These are phyloP conservation scores for Penicillium sp. DNA, from an alignment of 2,329 filamentous ascomycete genomes.

Conservation along the genomic window DNA sequence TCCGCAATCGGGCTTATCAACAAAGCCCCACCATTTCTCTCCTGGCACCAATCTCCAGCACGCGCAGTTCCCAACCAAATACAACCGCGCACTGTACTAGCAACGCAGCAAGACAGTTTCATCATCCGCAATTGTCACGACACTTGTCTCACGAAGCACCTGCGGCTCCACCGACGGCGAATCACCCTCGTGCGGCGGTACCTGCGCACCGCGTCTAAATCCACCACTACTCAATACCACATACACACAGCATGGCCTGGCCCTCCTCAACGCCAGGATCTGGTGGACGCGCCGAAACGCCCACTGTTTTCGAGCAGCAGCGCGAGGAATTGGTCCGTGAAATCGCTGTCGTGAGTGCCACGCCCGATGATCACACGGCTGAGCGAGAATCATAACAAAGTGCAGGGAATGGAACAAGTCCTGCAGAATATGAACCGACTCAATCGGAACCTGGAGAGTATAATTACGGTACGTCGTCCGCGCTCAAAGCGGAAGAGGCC, in stretches of 20 bases:
- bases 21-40: neutral
- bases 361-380: too few species aligned
- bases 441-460: constrained; percentile 84
- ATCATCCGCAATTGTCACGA: too few species aligned
- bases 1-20: neutral
- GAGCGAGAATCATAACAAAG: too few species aligned
- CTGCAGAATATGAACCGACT: constrained; percentile 94
- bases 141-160: too few species aligned
- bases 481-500: neutral
- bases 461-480: constrained; percentile 64
- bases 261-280: constrained; percentile 13
- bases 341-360: constrained; percentile 38
- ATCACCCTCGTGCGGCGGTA: neutral
- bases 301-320: constrained; percentile 41
- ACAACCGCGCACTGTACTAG: too few species aligned
- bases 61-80: neutral
- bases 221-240: too few species aligned
- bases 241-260: constrained; percentile 16
- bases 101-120: too few species aligned
- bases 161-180: too few species aligned
- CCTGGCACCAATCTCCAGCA: too few species aligned
- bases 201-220: too few species aligned
- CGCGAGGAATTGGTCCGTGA: constrained; percentile 40
- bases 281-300: constrained; percentile 17
- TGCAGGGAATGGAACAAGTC: constrained; percentile 75